Evolutionary conservation across 148 eudicot genomes (phyloP), one percentile per base, ranked within the genome.

Genomic region (Persicaria maculosa): DNA sequence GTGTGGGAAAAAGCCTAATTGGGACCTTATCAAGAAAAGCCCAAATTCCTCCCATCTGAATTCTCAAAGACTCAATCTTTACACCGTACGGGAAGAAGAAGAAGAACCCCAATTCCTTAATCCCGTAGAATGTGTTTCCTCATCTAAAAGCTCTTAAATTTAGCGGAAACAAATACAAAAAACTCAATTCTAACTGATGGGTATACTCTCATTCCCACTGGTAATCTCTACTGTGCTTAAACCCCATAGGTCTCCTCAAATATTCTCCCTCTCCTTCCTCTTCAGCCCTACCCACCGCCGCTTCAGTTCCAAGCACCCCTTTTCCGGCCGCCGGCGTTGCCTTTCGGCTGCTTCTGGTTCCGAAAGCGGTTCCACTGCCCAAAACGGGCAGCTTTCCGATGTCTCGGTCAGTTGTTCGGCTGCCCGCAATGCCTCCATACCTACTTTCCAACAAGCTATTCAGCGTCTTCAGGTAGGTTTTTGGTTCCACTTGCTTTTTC

Each of bases 381-480:
- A 69, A 8, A 75, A 75, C 7, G 5, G 54, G 5, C 78, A 73
- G 3, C 71, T 79, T 25, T 50, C 84, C 6, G 22, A 75, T 48
- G 79, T 77, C 74, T 75, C 78, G 0, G 76, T 77, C 7, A 65
- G 79, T 5, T 82, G 52, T 74, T 79, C 85, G 71, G 77, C 48
- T 55, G 3, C 57, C 45, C 73, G 54, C 47, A 80, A 83, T 43
- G 71, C 80, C 7, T 61, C 84, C 50, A 78, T 81, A 9, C 98
- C 88, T 55, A 90, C 96, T 79, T 95, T 95, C 62, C 98, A 95
- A 72, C 97, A 95, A 83, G 98, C 98, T 54, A 95, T 95, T 84
- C 98, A 92, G 80, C 84, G 97, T 7, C 93, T 95, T 65, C 98
- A 95, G 97, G 97, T 95, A 75, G 43, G n/a, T 6, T 65, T 65